Conservation (phyloP, 108 stramenopile genomes). For the Thalassiosira profunda region DNA sequence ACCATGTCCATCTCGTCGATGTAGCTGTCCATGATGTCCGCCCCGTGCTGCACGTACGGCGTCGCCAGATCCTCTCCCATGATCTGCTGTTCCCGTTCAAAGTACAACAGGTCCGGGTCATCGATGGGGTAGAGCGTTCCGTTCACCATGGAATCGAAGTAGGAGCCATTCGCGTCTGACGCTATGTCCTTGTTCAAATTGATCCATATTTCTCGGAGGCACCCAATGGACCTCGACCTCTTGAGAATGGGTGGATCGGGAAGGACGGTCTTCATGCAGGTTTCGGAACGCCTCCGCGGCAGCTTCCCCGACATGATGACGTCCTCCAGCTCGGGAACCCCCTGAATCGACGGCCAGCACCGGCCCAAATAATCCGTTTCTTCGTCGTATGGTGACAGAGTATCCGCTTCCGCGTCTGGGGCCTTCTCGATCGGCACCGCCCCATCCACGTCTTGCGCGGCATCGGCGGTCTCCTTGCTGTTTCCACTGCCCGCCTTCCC, state of each 20-base stretch:
- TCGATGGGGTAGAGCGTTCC: background rate
- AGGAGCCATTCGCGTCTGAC: background rate
- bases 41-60: background rate
- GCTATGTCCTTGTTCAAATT: background rate
- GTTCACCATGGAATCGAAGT: background rate
- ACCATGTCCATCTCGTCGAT: background rate
- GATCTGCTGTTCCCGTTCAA: background rate
- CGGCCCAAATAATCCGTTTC: background rate
- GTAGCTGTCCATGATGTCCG: background rate
- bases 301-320: background rate
- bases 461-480: too few relatives aligned
- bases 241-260: background rate
- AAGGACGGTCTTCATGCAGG: background rate
- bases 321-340: background rate
- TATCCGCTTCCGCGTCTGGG: background rate
- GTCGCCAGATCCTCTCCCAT: background rate
- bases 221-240: background rate
- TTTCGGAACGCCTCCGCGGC: background rate
- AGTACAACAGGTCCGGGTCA: background rate
- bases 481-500: background rate
- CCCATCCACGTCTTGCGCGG: too few relatives aligned
- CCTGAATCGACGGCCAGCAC: background rate
- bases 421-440: too few relatives aligned
- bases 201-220: background rate
- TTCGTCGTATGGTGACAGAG: background rate